Evolutionary conservation across 2,329 filamentous ascomycete species (phyloP).

Genomic region (Thielaviopsis euricoi): DNA sequence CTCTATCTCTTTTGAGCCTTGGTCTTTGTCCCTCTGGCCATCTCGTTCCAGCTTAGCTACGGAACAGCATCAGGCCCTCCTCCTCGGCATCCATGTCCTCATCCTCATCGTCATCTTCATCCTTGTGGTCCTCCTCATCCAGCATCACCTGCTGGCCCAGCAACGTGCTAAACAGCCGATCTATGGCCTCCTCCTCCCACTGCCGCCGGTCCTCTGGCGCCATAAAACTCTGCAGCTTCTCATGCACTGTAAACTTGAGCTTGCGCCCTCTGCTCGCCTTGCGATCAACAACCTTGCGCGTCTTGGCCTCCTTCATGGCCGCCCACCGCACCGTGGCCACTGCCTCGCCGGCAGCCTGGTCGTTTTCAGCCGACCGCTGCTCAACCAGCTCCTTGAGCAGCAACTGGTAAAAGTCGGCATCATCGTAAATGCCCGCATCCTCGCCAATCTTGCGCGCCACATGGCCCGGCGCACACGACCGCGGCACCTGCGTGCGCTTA

Average conservation of each 20-base stretch:
- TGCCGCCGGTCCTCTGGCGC: constrained; percentile 64
- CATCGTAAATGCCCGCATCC: constrained; percentile 62
- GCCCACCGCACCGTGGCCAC: constrained; percentile 48
- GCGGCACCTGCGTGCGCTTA: constrained; percentile 51
- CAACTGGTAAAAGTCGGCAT: constrained; percentile 86
- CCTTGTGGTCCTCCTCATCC: constrained; percentile 38
- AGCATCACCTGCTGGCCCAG: constrained; percentile 55
- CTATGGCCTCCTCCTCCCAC: constrained; percentile 70
- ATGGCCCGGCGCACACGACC: constrained; percentile 62
- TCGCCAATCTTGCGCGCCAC: constrained; percentile 38
- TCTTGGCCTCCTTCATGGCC: constrained; percentile 57
- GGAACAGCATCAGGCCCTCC: constrained; percentile 36
- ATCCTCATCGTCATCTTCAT: constrained; percentile 34
- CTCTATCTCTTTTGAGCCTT: constrained; percentile 10
- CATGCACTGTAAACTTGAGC: constrained; percentile 84
- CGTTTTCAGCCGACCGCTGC: constrained; percentile 59
- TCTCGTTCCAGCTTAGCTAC: constrained; percentile 18
- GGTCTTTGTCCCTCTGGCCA: constrained; percentile 4
- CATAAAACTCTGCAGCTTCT: constrained; percentile 98
- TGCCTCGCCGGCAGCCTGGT: constrained; percentile 33
- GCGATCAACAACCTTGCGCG: constrained; percentile 72
- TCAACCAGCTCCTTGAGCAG: constrained; percentile 87
- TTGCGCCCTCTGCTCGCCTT: constrained; percentile 92
- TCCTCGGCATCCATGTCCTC: constrained; percentile 35
- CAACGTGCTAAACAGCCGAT: constrained; percentile 58